Conservation (phyloP, 257 asterid genomes). For the Lycium ferocissimum region DNA sequence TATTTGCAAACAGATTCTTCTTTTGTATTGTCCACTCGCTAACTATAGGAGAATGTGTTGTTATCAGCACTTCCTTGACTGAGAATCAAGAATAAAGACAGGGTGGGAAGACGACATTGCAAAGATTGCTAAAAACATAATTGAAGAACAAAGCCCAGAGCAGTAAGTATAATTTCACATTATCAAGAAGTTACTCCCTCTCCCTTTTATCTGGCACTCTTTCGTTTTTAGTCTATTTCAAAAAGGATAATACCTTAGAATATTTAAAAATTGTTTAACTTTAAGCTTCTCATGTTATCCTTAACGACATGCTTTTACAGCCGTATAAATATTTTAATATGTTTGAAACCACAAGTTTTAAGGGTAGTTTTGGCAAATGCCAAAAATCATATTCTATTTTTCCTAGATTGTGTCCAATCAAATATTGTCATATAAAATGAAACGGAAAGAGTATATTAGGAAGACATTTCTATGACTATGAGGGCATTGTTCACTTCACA, state of each 20-base stretch:
- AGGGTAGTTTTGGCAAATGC: not conserved
- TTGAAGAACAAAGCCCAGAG: slow-evolving; percentile 83
- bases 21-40: slow-evolving; percentile 10
- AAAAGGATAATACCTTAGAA: not conserved
- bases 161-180: slow-evolving; percentile 57
- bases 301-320: not conserved
- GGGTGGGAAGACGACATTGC: slow-evolving; percentile 93
- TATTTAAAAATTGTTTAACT: slow-evolving; percentile 11
- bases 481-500: not conserved
- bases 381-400: not conserved
- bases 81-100: slow-evolving; percentile 72
- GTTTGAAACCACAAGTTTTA: not conserved
- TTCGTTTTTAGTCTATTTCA: not conserved
- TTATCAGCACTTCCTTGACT: slow-evolving; percentile 35
- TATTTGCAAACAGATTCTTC: not conserved
- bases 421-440: not conserved
- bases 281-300: not conserved
- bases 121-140: slow-evolving; percentile 64
- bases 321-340: not conserved
- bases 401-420: not conserved
- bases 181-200: not conserved
- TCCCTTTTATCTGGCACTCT: not conserved
- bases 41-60: not conserved
- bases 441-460: not conserved
- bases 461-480: not conserved